Percentiles rank a stretch among this genome's conserved stretches.
These are phyloP conservation scores for Diaporthe nobilis DNA, from an alignment of 2,329 filamentous ascomycete genomes.

Conservation along the genomic window DNA sequence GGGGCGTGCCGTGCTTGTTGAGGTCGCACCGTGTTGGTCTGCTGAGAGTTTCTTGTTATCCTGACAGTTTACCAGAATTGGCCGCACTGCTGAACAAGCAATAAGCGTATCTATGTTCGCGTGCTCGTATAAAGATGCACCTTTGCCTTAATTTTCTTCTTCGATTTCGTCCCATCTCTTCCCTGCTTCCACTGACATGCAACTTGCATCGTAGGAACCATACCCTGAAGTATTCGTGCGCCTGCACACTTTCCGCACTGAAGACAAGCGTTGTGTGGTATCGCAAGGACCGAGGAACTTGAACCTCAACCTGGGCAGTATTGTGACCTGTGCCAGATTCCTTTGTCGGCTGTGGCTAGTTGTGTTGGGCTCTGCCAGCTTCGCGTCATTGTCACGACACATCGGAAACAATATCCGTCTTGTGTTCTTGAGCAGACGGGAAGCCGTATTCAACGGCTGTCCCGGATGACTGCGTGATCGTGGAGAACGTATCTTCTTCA, in stretches of 20 bases:
- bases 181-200: background rate
- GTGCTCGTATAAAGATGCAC: background rate
- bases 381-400: background rate
- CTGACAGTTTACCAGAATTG: background rate
- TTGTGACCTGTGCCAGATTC: no score
- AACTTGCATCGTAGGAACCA: background rate
- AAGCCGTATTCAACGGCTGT: slow-evolving; percentile 39
- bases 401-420: slow-evolving; percentile 8
- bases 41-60: background rate
- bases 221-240: background rate
- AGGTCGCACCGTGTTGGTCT: slow-evolving; percentile 12
- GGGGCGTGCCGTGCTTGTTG: background rate
- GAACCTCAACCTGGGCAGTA: background rate
- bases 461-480: slow-evolving; percentile 31
- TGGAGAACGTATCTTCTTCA: slow-evolving; percentile 35
- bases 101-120: background rate
- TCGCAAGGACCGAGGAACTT: background rate
- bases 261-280: background rate
- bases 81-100: background rate
- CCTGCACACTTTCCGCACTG: background rate
- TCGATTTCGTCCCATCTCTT: background rate
- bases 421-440: slow-evolving; percentile 20
- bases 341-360: background rate
- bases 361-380: background rate
- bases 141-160: background rate